Percentiles rank a stretch among this genome's conserved stretches.
phyloP scores from a whole-genome alignment of 2,329 filamentous ascomycete species.

The Talaromyces sp. region DNA sequence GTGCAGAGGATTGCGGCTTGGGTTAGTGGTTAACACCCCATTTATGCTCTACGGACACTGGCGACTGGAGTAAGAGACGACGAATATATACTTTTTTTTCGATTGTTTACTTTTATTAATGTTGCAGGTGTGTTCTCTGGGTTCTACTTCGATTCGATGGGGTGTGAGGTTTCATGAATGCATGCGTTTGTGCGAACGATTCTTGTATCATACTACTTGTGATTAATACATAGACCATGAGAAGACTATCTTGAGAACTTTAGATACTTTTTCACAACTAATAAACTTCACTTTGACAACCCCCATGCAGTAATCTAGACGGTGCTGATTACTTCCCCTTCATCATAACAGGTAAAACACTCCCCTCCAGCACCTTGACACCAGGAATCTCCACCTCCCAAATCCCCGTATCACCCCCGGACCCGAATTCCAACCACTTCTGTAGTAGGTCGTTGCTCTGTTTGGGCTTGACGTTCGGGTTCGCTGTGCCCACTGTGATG shows the following conservation, averaged over 20 bases:
- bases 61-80: background rate
- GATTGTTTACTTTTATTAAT: background rate
- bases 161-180: background rate
- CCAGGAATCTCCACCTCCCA: constrained; percentile 54
- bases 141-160: background rate
- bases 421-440: constrained; percentile 66
- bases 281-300: background rate
- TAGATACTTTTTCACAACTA: background rate
- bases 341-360: constrained; percentile 51
- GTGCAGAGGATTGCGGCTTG: constrained; percentile 79
- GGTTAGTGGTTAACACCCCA: constrained; percentile 66
- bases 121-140: background rate
- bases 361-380: constrained; percentile 55
- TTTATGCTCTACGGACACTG: background rate
- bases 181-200: background rate
- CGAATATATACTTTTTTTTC: background rate
- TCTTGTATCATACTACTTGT: background rate
- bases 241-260: background rate
- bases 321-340: constrained; percentile 19
- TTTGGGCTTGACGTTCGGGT: constrained; percentile 74
- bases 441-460: constrained; percentile 86
- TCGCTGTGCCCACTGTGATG: constrained; percentile 82
- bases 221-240: background rate
- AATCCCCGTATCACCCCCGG: constrained; percentile 51
- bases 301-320: background rate